Conservation (phyloP, 106 monocot genomes). For the Dendrobium nobile region DNA sequence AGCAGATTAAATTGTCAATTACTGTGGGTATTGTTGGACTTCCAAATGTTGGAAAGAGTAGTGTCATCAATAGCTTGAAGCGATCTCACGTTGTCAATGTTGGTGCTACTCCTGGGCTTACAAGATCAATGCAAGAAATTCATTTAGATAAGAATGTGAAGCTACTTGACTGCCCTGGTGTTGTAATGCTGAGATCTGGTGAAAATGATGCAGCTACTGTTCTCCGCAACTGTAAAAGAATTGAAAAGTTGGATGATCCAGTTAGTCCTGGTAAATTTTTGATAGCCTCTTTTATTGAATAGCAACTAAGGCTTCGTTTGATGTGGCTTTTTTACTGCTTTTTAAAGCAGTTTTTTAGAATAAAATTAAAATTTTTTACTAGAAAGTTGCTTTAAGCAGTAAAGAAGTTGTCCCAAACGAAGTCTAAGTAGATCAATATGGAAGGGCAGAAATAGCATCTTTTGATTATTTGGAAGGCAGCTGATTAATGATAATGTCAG, state of each 20-base stretch:
- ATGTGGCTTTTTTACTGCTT: no score
- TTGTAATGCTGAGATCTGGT: conserved; percentile 81
- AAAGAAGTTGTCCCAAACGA: no score
- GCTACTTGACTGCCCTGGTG: conserved; percentile 90
- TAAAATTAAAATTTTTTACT: no score
- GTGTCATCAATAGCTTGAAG: conserved; percentile 98
- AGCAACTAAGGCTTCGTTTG: neutral
- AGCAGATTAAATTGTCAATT: conserved; percentile 83
- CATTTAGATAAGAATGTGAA: conserved; percentile 91
- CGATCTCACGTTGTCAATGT: conserved; percentile 95
- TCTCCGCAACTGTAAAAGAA: conserved; percentile 91
- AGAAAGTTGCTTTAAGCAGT: no score
- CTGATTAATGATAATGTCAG: neutral
- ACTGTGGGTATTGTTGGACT: conserved; percentile 94
- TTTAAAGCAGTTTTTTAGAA: no score
- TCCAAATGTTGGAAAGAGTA: conserved; percentile 99
- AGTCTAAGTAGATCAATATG: neutral
- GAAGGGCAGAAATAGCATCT: neutral
- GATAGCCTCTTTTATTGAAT: neutral
- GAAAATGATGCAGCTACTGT: conserved; percentile 57
- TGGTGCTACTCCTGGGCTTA: conserved; percentile 92
- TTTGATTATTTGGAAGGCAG: neutral
- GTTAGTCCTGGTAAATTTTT: neutral
- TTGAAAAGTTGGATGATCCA: conserved; percentile 81
- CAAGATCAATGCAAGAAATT: conserved; percentile 96